These are phyloP conservation scores for Pseudozyma hubeiensis DNA, from an alignment of 1,284 basidiomycete genomes.

Conservation along the genomic window DNA sequence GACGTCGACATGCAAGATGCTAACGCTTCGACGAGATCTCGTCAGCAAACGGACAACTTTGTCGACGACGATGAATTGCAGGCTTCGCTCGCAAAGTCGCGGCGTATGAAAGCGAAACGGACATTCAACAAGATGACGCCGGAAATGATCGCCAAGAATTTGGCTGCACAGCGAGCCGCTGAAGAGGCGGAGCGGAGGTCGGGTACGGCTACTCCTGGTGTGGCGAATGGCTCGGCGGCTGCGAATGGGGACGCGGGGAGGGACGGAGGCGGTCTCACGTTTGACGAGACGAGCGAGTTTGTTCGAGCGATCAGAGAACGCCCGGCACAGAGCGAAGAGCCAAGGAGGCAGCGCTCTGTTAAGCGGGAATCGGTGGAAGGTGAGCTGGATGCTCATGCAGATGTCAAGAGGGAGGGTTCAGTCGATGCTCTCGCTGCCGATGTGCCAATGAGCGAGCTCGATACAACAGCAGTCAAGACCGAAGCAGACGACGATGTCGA, in stretches of 20 bases:
- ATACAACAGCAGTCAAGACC: conserved; percentile 66
- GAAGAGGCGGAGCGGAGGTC: conserved; percentile 73
- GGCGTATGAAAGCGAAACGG: conserved; percentile 83
- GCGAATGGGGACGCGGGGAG: conserved; percentile 13
- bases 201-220: conserved; percentile 6
- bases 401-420: conserved; percentile 68
- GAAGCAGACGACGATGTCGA: conserved; percentile 71
- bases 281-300: conserved; percentile 98
- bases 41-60: conserved; percentile 73
- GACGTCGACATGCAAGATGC: conserved; percentile 76
- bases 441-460: conserved; percentile 30
- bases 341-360: conserved; percentile 9
- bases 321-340: conserved; percentile 71
- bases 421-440: conserved; percentile 67
- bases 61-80: conserved; percentile 99
- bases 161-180: conserved; percentile 75
- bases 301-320: conserved; percentile 82
- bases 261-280: conserved; percentile 74
- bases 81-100: conserved; percentile 85
- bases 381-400: conserved; percentile 69
- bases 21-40: conserved; percentile 9
- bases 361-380: conserved; percentile 23
- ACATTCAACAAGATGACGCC: conserved; percentile 79
- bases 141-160: conserved; percentile 83
- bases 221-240: conserved; percentile 4